Percentiles rank a stretch among this genome's conserved stretches.
Conservation (phyloP, 2,329 filamentous ascomycete genomes). For the Stachybotrys chartarum region DNA sequence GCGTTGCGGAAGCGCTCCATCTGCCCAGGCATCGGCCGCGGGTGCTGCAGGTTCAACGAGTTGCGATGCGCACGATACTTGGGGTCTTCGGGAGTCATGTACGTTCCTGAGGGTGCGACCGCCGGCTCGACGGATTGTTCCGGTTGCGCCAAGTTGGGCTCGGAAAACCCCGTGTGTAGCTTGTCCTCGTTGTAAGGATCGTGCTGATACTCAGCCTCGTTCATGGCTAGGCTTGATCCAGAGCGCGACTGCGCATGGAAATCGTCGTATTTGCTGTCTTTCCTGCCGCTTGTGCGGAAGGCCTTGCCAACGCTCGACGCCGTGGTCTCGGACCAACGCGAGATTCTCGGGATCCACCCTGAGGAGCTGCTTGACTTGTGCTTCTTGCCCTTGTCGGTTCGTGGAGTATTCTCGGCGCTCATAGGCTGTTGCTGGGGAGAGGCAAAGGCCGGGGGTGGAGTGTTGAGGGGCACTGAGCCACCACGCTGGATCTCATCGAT, state of each 20-base stretch:
- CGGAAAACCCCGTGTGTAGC: conserved; percentile 49
- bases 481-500: conserved; percentile 33
- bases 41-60: conserved; percentile 72
- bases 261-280: conserved; percentile 54
- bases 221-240: conserved; percentile 64
- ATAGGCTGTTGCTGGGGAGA: conserved; percentile 27
- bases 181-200: conserved; percentile 55
- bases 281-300: conserved; percentile 60
- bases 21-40: conserved; percentile 67
- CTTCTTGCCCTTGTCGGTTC: conserved; percentile 70
- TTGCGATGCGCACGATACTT: conserved; percentile 80
- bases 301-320: conserved; percentile 78
- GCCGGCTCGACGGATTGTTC: conserved; percentile 15
- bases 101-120: conserved; percentile 39
- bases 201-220: conserved; percentile 48
- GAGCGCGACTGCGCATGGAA: conserved; percentile 61
- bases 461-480: conserved; percentile 47
- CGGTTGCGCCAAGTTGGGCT: conserved; percentile 34
- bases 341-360: conserved; percentile 81
- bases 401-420: conserved; percentile 74
- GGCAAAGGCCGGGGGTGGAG: conserved; percentile 47
- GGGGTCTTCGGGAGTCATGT: conserved; percentile 56
- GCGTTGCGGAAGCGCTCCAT: conserved; percentile 68
- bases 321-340: conserved; percentile 95
- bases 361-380: conserved; percentile 82